phyloP scores from a whole-genome alignment of 169 alveolate genomes.

The Theileria orientalis region DNA sequence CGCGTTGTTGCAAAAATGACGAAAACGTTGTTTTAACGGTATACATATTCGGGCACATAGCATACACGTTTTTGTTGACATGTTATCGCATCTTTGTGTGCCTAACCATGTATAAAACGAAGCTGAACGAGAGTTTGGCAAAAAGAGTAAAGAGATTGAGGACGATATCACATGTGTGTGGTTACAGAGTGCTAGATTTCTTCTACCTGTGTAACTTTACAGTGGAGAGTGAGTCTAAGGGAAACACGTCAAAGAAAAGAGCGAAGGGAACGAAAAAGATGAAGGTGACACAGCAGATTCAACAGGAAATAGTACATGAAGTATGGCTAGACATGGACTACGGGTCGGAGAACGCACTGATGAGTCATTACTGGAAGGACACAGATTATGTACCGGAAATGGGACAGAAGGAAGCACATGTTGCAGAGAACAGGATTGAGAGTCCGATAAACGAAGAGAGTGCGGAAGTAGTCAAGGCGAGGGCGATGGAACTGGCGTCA shows the following conservation, averaged over 20 bases:
- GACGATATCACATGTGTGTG: not conserved
- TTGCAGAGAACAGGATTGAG: not conserved
- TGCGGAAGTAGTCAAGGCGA: too few relatives aligned
- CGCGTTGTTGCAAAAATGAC: too few relatives aligned
- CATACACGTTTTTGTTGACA: too few relatives aligned
- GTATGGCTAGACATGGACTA: slow-evolving; percentile 63
- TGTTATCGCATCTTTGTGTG: not conserved
- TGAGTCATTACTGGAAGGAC: slow-evolving; percentile 25
- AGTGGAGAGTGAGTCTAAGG: not conserved
- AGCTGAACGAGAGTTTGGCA: not conserved
- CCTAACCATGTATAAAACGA: not conserved
- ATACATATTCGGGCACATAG: too few relatives aligned
- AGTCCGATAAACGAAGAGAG: too few relatives aligned
- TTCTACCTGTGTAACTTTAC: slow-evolving; percentile 16
- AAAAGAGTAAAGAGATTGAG: not conserved
- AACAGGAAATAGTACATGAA: slow-evolving; percentile 11
- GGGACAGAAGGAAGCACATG: not conserved
- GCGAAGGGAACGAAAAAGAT: not conserved
- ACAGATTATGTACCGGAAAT: not conserved
- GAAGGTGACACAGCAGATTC: not conserved
- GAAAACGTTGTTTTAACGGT: too few relatives aligned
- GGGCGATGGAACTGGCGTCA: too few relatives aligned
- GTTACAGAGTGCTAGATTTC: not conserved
- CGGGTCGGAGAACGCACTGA: not conserved
- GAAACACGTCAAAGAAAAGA: not conserved